Percentiles rank a stretch among this genome's conserved stretches.
phyloP scores from a whole-genome alignment of 2,329 filamentous ascomycete genomes.

The Lasiodiplodia citricola region DNA sequence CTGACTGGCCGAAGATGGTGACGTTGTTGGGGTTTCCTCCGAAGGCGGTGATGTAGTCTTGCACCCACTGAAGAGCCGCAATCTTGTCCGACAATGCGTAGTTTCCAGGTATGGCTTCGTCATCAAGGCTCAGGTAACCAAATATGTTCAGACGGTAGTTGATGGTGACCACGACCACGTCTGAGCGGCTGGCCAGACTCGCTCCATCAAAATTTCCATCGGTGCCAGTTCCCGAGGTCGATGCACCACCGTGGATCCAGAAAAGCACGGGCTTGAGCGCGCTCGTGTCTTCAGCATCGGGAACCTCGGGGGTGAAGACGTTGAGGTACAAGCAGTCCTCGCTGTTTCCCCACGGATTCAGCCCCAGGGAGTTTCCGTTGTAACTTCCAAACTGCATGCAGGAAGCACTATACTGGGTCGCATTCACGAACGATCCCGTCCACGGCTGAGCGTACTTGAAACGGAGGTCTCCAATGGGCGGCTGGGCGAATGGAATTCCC shows the following conservation, averaged over 20 bases:
- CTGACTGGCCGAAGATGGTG: conserved; percentile 55
- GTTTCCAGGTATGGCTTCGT: conserved; percentile 55
- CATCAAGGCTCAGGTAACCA: conserved; percentile 66
- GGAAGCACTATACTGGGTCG: conserved; percentile 47
- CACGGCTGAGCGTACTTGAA: conserved; percentile 13
- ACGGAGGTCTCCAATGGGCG: conserved; percentile 3
- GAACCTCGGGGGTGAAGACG: conserved; percentile 34
- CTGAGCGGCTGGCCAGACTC: conserved; percentile 41
- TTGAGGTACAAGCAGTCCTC: conserved; percentile 47
- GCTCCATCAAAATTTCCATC: conserved; percentile 37
- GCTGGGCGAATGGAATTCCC: conserved; percentile 25
- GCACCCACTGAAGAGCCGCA: conserved; percentile 45
- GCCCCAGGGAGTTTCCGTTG: neutral
- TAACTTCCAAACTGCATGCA: conserved; percentile 48
- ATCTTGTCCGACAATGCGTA: conserved; percentile 43
- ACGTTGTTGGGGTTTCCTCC: conserved; percentile 46
- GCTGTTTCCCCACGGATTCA: conserved; percentile 10
- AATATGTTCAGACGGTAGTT: conserved; percentile 80
- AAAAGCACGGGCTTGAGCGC: conserved; percentile 45
- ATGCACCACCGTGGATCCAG: conserved; percentile 28
- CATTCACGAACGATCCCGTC: conserved; percentile 42
- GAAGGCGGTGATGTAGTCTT: conserved; percentile 44
- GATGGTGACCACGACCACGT: conserved; percentile 75
- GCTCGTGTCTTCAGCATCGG: conserved; percentile 42
- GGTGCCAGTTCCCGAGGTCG: conserved; percentile 27